These are phyloP conservation scores for Lasiodiplodia sp. DNA, from an alignment of 2,329 filamentous ascomycete species.

Conservation along the genomic window DNA sequence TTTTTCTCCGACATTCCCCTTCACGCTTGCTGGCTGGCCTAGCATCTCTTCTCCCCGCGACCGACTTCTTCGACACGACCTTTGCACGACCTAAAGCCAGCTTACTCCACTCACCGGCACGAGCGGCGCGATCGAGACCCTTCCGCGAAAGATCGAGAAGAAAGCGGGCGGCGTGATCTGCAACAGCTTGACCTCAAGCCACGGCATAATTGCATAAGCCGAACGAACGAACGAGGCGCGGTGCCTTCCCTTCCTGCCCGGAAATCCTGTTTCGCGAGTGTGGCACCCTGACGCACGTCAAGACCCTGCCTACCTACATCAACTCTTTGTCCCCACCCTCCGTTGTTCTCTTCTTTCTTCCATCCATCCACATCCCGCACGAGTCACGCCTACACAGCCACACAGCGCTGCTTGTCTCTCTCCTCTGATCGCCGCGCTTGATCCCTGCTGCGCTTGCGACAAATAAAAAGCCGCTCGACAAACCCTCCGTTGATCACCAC, in stretches of 20 bases:
- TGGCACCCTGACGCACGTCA: slow-evolving; percentile 20
- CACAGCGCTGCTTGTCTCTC: neutral
- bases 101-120: neutral
- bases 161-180: neutral
- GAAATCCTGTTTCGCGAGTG: slow-evolving; percentile 23
- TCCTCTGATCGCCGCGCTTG: neutral
- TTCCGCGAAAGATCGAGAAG: neutral
- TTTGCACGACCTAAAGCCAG: slow-evolving; percentile 2
- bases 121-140: neutral
- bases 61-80: neutral
- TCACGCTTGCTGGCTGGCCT: slow-evolving; percentile 20
- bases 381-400: neutral
- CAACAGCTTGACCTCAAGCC: neutral
- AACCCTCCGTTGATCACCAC: neutral
- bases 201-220: neutral
- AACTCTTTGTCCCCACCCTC: neutral
- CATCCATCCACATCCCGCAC: neutral
- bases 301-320: neutral
- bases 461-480: neutral
- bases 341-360: neutral
- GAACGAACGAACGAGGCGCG: neutral
- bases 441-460: neutral
- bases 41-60: neutral
- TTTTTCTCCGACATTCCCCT: neutral
- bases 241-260: neutral